phyloP scores from a whole-genome alignment of 2,329 filamentous ascomycete genomes.

The Phoma sp. region DNA sequence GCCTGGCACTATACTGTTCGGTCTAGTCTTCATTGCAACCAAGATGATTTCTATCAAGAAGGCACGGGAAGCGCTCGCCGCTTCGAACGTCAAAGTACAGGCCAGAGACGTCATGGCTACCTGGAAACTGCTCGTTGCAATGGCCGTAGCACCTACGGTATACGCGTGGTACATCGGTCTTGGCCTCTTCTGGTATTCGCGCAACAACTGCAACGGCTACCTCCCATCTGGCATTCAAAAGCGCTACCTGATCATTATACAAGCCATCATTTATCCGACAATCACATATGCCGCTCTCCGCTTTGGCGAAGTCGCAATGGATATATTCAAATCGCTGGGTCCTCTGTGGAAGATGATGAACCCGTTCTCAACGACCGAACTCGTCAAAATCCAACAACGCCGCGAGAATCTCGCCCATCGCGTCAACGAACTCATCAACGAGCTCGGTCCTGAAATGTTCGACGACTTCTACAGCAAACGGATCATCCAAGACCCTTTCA shows the following conservation, averaged over 20 bases:
- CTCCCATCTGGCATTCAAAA: conserved; percentile 81
- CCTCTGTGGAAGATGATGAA: conserved; percentile 85
- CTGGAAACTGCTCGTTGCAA: conserved; percentile 51
- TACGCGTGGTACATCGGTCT: conserved; percentile 44
- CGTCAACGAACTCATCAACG: conserved; percentile 93
- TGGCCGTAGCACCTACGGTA: conserved; percentile 45
- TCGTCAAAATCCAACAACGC: conserved; percentile 76
- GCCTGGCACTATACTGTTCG: conserved; percentile 85
- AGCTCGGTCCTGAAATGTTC: conserved; percentile 93
- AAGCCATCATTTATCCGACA: conserved; percentile 80
- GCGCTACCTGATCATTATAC: conserved; percentile 65
- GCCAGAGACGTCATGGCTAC: conserved; percentile 51
- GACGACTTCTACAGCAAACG: conserved; percentile 70
- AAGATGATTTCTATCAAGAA: conserved; percentile 49
- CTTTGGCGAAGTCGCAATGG: conserved; percentile 98
- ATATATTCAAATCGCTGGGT: conserved; percentile 92
- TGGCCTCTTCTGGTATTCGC: conserved; percentile 42
- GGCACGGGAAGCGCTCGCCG: conserved; percentile 48
- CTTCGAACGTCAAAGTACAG: conserved; percentile 50
- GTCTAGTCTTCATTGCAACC: conserved; percentile 51
- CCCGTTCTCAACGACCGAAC: conserved; percentile 81
- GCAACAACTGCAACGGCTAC: conserved; percentile 80
- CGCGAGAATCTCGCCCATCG: conserved; percentile 77
- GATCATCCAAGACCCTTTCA: conserved; percentile 48
- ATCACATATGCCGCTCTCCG: conserved; percentile 93